A percentile compares a stretch with the other conserved stretches of the same genome.
These are phyloP conservation scores for Colletotrichum sublineola DNA, from an alignment of 2,329 filamentous ascomycete species.

Conservation along the genomic window DNA sequence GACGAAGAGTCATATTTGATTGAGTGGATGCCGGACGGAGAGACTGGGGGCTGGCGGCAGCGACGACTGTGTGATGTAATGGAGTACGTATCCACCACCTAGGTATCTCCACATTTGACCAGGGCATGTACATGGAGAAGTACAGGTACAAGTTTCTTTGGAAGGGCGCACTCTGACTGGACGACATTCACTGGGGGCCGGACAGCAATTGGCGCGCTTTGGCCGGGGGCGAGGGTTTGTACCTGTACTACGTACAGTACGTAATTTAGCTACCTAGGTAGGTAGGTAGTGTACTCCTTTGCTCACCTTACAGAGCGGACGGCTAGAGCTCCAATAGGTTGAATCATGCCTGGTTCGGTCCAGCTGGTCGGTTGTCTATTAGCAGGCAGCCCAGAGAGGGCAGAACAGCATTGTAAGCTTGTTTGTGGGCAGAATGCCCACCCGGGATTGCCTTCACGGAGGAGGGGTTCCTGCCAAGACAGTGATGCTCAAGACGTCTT, in stretches of 20 bases:
- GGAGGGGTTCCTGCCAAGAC: neutral
- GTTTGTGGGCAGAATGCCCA: neutral
- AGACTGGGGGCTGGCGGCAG: conserved; percentile 5
- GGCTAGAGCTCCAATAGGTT: neutral
- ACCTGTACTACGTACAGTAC: too few relatives aligned
- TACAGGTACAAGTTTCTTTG: neutral
- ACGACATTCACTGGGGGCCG: neutral
- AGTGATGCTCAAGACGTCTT: neutral
- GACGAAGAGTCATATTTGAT: conserved; percentile 19
- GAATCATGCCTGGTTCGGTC: neutral
- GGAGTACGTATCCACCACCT: conserved; percentile 5
- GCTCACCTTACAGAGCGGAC: too few relatives aligned
- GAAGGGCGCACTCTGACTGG: neutral
- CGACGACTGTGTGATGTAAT: conserved; percentile 28
- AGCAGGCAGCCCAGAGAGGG: neutral
- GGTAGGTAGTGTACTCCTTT: neutral
- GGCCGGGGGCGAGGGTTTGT: neutral
- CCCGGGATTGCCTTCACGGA: neutral
- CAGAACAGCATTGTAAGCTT: neutral
- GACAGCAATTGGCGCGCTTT: neutral
- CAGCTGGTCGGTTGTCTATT: neutral
- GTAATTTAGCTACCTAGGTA: neutral
- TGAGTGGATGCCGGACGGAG: neutral
- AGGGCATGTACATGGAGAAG: conserved; percentile 1
- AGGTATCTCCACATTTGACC: conserved; percentile 1